These are phyloP conservation scores for Candida sp. DNA, from an alignment of 1,139 yeast genomes.

Conservation along the genomic window DNA sequence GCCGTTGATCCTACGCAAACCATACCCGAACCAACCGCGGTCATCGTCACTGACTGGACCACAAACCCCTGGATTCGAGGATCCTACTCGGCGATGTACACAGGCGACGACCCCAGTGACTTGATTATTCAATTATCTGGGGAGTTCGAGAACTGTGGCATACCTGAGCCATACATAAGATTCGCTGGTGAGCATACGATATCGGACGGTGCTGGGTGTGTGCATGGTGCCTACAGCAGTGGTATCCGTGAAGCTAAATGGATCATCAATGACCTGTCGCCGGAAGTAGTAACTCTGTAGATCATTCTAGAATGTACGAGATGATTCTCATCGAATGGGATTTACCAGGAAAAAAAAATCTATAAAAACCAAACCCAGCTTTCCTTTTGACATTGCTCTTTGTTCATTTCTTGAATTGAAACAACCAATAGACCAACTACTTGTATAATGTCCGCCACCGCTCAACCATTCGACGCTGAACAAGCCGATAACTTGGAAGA, in stretches of 20 bases:
- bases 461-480: slow-evolving; percentile 48
- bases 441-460: slow-evolving; percentile 12
- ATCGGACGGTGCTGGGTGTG: slow-evolving; percentile 83
- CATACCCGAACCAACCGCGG: slow-evolving; percentile 52
- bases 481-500: slow-evolving; percentile 64
- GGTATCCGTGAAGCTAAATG: slow-evolving; percentile 73
- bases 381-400: not conserved
- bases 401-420: not conserved
- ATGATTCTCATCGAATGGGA: not conserved
- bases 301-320: slow-evolving; percentile 6
- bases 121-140: slow-evolving; percentile 57
- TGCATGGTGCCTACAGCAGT: slow-evolving; percentile 77
- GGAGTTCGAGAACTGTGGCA: slow-evolving; percentile 53
- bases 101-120: slow-evolving; percentile 72
- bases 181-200: slow-evolving; percentile 90
- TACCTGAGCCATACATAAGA: slow-evolving; percentile 48
- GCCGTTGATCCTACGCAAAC: slow-evolving; percentile 13
- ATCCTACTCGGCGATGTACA: slow-evolving; percentile 70
- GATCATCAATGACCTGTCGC: slow-evolving; percentile 30
- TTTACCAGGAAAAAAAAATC: not conserved
- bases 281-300: not conserved
- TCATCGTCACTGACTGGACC: slow-evolving; percentile 71
- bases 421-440: not conserved
- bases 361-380: not conserved
- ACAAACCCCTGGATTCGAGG: slow-evolving; percentile 71